Conservation (phyloP, 2,329 filamentous ascomycete species). For the Ciborinia camelliae region DNA sequence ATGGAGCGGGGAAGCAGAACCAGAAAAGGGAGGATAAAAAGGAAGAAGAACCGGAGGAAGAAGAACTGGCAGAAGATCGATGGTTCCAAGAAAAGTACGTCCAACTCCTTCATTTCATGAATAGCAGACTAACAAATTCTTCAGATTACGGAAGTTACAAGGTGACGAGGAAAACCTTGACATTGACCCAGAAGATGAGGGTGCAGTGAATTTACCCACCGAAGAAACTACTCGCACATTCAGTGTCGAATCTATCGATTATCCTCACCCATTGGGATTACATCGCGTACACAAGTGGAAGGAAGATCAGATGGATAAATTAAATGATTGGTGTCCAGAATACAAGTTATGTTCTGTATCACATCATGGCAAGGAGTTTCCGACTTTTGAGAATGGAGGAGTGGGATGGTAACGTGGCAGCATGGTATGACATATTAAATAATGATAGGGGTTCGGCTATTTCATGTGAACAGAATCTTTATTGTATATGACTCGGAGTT, state of each 20-base stretch:
- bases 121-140: background rate
- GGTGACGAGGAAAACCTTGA: constrained; percentile 25
- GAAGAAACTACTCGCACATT: constrained; percentile 35
- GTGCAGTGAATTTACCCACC: constrained; percentile 32
- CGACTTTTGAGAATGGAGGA: constrained; percentile 12
- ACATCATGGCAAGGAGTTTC: constrained; percentile 3
- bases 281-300: constrained; percentile 35
- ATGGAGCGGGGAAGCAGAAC: constrained; percentile 18
- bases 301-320: constrained; percentile 24
- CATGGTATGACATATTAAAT: background rate
- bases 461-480: constrained; percentile 1
- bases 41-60: constrained; percentile 8
- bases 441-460: constrained; percentile 12
- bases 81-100: constrained; percentile 35
- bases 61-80: constrained; percentile 33
- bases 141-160: constrained; percentile 29
- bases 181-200: constrained; percentile 26
- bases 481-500: constrained; percentile 1
- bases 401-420: constrained; percentile 1
- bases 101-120: background rate
- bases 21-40: constrained; percentile 22
- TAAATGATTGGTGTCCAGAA: constrained; percentile 34
- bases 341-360: constrained; percentile 28
- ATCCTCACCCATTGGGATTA: constrained; percentile 36
- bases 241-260: constrained; percentile 36